Base-by-base conservation (phyloP, 495 filamentous ascomycete species). In the Podospora tetraspora region DNA sequence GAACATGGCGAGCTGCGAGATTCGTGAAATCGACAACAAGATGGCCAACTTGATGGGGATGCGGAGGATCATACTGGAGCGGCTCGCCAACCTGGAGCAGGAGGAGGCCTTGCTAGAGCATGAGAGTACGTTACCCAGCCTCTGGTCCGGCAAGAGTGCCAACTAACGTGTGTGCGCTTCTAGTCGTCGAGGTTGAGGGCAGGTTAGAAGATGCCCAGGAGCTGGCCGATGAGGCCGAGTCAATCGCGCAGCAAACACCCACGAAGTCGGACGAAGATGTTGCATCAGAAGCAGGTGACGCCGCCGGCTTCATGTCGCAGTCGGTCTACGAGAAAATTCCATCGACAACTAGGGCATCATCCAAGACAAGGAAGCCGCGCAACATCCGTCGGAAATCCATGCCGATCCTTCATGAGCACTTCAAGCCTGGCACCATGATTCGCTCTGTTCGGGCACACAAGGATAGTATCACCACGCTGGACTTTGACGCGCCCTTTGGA, bases 1-100 rank as follows among this genome's bases (percentile, higher is more conserved):
- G 77, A 97, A 97, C 70, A 97, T 99, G 95, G 93, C 93, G 75
- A 94, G 92, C 72, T 87, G 91, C 67, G 95, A 99, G 77, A 98
- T 99, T 61, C 88, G 88, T 57, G 95, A 99, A 75, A 96, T 99
- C 62, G 95, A 99, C 76, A 93, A 89, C 79, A 99, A 98, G 79
- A 92, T 99, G 56, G 85, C 93, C 34, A 99, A 98, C 77, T 81
- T 98, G 64, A 90, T 93, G 71, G 91, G 87, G 64, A 98, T 97
- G 92, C 90, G 95, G 71, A 90, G 90, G 78, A 97, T 98, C 66
- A 90, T 98, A 23, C 77, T 99, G 52, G 94, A 97, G 64, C 86
- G 96, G 71, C 79, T 99, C 71, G 94, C 93, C 4, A 87, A 84
- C n/a, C 79, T 99, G 73, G 95, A 99, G 79, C 88, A 92, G 79